These are phyloP conservation scores for Tolypocladium album DNA, from an alignment of 2,329 filamentous ascomycete species.

Conservation along the genomic window DNA sequence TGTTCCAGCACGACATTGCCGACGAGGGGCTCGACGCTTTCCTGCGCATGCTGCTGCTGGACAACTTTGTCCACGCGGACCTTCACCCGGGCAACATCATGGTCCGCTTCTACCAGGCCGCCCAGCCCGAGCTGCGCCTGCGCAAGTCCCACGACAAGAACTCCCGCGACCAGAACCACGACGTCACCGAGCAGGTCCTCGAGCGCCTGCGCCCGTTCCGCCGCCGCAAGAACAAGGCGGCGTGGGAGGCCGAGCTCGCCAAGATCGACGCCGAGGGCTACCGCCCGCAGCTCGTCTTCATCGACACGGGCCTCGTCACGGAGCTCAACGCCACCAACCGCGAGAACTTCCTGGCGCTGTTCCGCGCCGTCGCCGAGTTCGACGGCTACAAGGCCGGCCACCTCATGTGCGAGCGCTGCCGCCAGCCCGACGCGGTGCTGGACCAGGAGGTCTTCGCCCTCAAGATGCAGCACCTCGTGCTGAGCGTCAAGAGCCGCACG, in stretches of 20 bases:
- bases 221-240: conserved; percentile 46
- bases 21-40: conserved; percentile 94
- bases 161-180: conserved; percentile 41
- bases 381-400: conserved; percentile 92
- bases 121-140: conserved; percentile 50
- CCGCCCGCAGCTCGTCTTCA: conserved; percentile 90
- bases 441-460: conserved; percentile 86
- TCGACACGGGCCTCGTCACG: conserved; percentile 91
- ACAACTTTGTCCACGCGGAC: conserved; percentile 97
- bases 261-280: conserved; percentile 81
- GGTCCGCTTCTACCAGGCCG: conserved; percentile 92
- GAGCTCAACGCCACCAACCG: conserved; percentile 83
- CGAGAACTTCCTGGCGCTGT: conserved; percentile 85
- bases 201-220: conserved; percentile 66
- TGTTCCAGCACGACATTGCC: conserved; percentile 89
- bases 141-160: conserved; percentile 10
- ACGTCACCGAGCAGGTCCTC: conserved; percentile 82
- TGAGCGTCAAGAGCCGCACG: conserved; percentile 81
- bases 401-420: conserved; percentile 91
- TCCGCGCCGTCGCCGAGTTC: conserved; percentile 92
- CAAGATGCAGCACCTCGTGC: conserved; percentile 92
- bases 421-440: conserved; percentile 82
- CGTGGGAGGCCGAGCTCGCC: conserved; percentile 65
- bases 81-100: conserved; percentile 98
- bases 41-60: conserved; percentile 88